These are phyloP conservation scores for Lenzites betulinus DNA, from an alignment of 768 basidiomycete genomes.

Conservation along the genomic window DNA sequence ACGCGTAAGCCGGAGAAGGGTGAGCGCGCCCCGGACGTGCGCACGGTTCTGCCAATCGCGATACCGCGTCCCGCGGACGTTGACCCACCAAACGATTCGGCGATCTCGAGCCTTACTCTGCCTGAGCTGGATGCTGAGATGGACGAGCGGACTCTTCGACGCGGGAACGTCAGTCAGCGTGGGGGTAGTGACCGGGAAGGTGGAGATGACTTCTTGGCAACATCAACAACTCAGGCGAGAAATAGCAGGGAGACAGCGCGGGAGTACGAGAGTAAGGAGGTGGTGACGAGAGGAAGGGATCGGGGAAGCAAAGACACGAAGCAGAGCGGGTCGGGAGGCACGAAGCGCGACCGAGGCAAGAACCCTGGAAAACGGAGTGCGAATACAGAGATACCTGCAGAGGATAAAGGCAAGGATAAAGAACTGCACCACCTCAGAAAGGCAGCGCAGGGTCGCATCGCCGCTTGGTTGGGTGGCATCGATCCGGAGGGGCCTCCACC, in stretches of 20 bases:
- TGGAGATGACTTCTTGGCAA: not conserved
- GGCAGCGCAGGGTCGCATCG: conserved; percentile 69
- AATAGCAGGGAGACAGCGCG: conserved; percentile 12
- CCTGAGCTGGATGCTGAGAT: conserved; percentile 31
- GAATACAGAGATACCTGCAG: conserved; percentile 10
- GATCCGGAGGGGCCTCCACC: conserved; percentile 58
- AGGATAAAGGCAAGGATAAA: conserved; percentile 31
- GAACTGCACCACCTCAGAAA: conserved; percentile 42
- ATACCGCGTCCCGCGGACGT: conserved; percentile 34
- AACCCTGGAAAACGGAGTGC: conserved; percentile 29
- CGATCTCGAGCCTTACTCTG: conserved; percentile 50
- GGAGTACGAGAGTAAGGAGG: conserved; percentile 7
- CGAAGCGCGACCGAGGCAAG: conserved; percentile 24
- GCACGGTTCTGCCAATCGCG: conserved; percentile 41
- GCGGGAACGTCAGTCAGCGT: conserved; percentile 4
- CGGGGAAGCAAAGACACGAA: conserved; percentile 19
- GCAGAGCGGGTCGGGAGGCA: not conserved
- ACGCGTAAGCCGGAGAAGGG: conserved; percentile 49
- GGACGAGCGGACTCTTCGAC: conserved; percentile 22
- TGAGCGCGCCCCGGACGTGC: conserved; percentile 36
- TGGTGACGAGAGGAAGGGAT: not conserved
- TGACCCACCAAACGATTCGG: conserved; percentile 44
- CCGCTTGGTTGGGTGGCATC: conserved; percentile 75
- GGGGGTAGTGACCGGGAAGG: conserved; percentile 17
- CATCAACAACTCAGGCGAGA: conserved; percentile 3